Conservation (phyloP, 2,329 filamentous ascomycete species). For the Geosmithia putterillii region DNA sequence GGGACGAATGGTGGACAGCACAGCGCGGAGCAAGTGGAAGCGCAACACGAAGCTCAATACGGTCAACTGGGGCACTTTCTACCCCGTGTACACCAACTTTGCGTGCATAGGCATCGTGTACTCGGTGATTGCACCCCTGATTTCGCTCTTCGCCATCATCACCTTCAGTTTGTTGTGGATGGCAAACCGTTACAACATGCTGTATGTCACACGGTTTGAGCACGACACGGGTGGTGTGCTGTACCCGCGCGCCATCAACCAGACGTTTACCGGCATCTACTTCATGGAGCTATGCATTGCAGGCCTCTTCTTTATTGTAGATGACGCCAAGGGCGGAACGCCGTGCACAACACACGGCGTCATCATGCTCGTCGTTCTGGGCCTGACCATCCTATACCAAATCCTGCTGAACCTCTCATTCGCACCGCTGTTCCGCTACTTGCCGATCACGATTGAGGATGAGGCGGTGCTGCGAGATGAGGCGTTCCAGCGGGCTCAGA, state of each 20-base stretch:
- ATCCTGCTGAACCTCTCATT: slow-evolving; percentile 73
- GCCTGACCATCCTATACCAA: slow-evolving; percentile 69
- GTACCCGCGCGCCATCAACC: slow-evolving; percentile 87
- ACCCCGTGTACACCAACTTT: slow-evolving; percentile 93
- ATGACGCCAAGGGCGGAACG: slow-evolving; percentile 37
- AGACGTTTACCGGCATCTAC: slow-evolving; percentile 89
- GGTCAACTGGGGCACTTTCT: slow-evolving; percentile 86
- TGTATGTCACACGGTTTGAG: slow-evolving; percentile 85
- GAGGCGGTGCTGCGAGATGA: slow-evolving; percentile 86
- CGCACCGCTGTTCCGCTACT: slow-evolving; percentile 70
- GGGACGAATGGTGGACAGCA: slow-evolving; percentile 72
- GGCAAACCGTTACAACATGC: slow-evolving; percentile 90
- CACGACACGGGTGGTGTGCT: slow-evolving; percentile 86
- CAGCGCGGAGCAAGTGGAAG: slow-evolving; percentile 68
- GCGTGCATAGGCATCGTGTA: slow-evolving; percentile 89
- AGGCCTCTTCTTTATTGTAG: slow-evolving; percentile 75
- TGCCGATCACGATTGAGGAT: slow-evolving; percentile 92
- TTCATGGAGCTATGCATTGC: slow-evolving; percentile 87
- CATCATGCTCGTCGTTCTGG: slow-evolving; percentile 65
- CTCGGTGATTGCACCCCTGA: slow-evolving; percentile 76
- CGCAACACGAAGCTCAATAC: slow-evolving; percentile 68
- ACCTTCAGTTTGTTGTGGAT: slow-evolving; percentile 89
- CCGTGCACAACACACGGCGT: slow-evolving; percentile 67
- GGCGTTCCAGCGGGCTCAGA: slow-evolving; percentile 72
- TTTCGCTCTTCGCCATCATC: slow-evolving; percentile 84